phyloP scores from a whole-genome alignment of 768 basidiomycete genomes.

The Megacollybia marginata region DNA sequence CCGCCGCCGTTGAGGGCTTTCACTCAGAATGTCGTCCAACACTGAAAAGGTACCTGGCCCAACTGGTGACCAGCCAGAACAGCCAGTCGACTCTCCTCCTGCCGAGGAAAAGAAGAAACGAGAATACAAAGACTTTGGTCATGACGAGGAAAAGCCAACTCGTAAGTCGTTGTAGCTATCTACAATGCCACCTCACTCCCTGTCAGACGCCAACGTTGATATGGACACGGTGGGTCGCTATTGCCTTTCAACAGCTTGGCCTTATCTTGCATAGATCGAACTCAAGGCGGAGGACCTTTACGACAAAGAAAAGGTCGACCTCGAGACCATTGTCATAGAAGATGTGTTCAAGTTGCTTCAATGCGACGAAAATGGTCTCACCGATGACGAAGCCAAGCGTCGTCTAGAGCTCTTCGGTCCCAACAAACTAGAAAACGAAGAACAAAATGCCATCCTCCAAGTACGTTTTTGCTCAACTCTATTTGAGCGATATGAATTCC shows the following conservation, averaged over 20 bases:
- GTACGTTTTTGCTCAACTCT: slow-evolving; percentile 28
- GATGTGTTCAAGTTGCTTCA: slow-evolving; percentile 96
- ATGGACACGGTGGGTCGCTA: slow-evolving; percentile 57
- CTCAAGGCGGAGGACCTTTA: slow-evolving; percentile 91
- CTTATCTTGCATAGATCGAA: slow-evolving; percentile 47
- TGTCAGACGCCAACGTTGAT: slow-evolving; percentile 75
- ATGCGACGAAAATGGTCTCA: slow-evolving; percentile 78
- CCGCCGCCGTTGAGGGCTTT: slow-evolving; percentile 15
- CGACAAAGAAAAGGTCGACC: slow-evolving; percentile 98
- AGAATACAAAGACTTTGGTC: slow-evolving; percentile 83
- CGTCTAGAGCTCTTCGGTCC: slow-evolving; percentile 93
- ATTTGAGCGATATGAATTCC: slow-evolving; percentile 1
- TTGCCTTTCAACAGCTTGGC: neutral
- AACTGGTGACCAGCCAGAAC: slow-evolving; percentile 34
- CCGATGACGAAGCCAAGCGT: slow-evolving; percentile 63
- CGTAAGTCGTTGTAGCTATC: slow-evolving; percentile 37
- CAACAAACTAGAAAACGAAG: slow-evolving; percentile 88
- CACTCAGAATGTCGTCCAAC: slow-evolving; percentile 29
- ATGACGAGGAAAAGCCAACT: slow-evolving; percentile 60
- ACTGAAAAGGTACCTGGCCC: slow-evolving; percentile 65
- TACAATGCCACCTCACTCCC: neutral
- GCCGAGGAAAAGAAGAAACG: slow-evolving; percentile 57
- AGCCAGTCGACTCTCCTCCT: slow-evolving; percentile 15
- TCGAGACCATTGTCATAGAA: slow-evolving; percentile 93
- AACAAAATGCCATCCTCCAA: slow-evolving; percentile 88